phyloP scores from a whole-genome alignment of 78 protist species.

The Dictyostelium citrinum region DNA sequence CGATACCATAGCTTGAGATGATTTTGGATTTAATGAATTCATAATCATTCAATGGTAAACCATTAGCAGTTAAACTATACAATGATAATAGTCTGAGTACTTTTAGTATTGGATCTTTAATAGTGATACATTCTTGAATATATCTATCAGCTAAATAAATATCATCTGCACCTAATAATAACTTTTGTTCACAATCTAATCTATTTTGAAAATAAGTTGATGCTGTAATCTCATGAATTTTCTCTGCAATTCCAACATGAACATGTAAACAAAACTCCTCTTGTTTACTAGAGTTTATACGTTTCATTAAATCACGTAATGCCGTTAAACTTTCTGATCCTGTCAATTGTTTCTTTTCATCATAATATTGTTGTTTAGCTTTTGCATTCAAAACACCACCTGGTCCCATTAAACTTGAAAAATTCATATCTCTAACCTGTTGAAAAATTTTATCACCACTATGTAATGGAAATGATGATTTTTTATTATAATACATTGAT shows the following conservation, averaged over 20 bases:
- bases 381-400: conserved; percentile 64
- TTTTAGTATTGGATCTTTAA: conserved; percentile 69
- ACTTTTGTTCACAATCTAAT: conserved; percentile 75
- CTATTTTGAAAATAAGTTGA: conserved; percentile 23
- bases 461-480: conserved; percentile 16
- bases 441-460: conserved; percentile 24
- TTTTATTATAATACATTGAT: not conserved
- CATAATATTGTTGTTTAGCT: conserved; percentile 41
- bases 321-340: conserved; percentile 55
- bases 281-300: conserved; percentile 54
- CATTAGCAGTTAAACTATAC: conserved; percentile 60
- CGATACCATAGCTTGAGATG: conserved; percentile 51
- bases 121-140: conserved; percentile 81
- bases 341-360: conserved; percentile 53
- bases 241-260: conserved; percentile 50
- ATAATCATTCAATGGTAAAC: conserved; percentile 74
- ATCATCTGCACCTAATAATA: not conserved
- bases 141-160: conserved; percentile 2
- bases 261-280: conserved; percentile 2
- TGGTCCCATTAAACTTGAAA: conserved; percentile 61
- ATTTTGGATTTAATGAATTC: conserved; percentile 55
- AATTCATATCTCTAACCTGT: conserved; percentile 77
- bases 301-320: conserved; percentile 64
- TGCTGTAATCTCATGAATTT: conserved; percentile 18
- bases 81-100: conserved; percentile 88